phyloP scores from a whole-genome alignment of 495 filamentous ascomycete species.

The Hypomontagnella submonticulosa region DNA sequence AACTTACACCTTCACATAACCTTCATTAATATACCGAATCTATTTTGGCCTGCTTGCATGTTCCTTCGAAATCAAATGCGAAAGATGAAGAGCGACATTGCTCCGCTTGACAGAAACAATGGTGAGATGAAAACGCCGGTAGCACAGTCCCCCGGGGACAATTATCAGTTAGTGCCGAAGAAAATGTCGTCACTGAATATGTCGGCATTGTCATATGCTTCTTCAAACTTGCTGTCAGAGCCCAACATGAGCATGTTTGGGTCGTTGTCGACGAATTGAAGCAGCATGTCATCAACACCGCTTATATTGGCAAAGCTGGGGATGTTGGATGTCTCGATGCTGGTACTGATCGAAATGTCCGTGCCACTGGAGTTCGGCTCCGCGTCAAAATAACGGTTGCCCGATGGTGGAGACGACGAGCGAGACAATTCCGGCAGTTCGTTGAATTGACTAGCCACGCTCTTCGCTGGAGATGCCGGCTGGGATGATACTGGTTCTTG shows the following conservation, averaged over 20 bases:
- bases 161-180: conserved; percentile 51
- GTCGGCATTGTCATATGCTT: conserved; percentile 52
- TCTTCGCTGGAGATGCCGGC: conserved; percentile 61
- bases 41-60: conserved; percentile 8
- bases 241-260: conserved; percentile 54
- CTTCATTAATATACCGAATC: conserved; percentile 22
- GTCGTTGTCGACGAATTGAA: conserved; percentile 50
- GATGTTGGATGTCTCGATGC: conserved; percentile 46
- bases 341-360: conserved; percentile 40
- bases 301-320: conserved; percentile 50
- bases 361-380: conserved; percentile 51
- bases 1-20: background rate
- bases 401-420: conserved; percentile 59
- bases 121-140: conserved; percentile 50
- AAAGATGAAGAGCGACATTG: background rate
- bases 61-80: conserved; percentile 4
- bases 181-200: conserved; percentile 61
- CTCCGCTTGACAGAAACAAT: conserved; percentile 10
- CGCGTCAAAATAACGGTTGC: conserved; percentile 56
- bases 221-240: conserved; percentile 56
- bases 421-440: conserved; percentile 62
- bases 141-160: background rate
- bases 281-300: conserved; percentile 49
- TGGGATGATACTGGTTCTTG: conserved; percentile 47
- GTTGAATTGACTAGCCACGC: conserved; percentile 50